phyloP scores from a whole-genome alignment of 805 yeast genomes.

The Kazachstania africana region DNA sequence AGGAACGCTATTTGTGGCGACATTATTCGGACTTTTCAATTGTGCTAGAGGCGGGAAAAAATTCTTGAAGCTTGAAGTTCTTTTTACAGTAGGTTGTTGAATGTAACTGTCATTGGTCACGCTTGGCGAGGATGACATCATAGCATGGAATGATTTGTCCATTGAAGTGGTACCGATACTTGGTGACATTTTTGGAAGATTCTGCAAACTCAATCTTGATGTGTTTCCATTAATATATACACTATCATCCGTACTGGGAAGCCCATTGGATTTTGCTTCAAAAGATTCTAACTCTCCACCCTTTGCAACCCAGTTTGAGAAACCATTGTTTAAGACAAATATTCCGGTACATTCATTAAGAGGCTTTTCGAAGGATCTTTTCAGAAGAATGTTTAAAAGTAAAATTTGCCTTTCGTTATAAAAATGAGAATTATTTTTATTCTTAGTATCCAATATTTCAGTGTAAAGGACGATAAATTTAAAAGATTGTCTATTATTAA shows the following conservation, averaged over 20 bases:
- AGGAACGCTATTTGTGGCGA: conserved; percentile 2
- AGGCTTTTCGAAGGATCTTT: conserved; percentile 21
- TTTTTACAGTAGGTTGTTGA: conserved; percentile 7
- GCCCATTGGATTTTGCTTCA: neutral
- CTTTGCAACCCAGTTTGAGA: conserved; percentile 15
- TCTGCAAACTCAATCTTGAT: conserved; percentile 12
- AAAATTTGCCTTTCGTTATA: conserved; percentile 13
- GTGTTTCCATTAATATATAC: conserved; percentile 16
- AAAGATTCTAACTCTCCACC: conserved; percentile 5
- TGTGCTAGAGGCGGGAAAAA: conserved; percentile 6
- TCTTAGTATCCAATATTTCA: conserved; percentile 7
- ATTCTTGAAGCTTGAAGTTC: conserved; percentile 16
- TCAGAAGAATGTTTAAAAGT: conserved; percentile 15
- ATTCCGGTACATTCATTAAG: conserved; percentile 8
- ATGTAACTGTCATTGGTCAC: conserved; percentile 6
- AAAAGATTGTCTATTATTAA: conserved; percentile 40
- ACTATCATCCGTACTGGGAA: conserved; percentile 6
- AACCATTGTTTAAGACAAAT: conserved; percentile 15
- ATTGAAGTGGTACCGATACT: conserved; percentile 6
- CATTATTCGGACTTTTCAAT: neutral
- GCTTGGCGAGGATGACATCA: conserved; percentile 12
- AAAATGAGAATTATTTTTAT: conserved; percentile 5
- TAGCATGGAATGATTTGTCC: conserved; percentile 15
- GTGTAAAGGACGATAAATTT: conserved; percentile 54
- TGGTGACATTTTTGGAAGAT: conserved; percentile 12